Percentiles rank a stretch among this genome's conserved stretches.
Evolutionary conservation across 2,329 filamentous ascomycete species (phyloP).

Genomic region (Pestalotiopsis fici): DNA sequence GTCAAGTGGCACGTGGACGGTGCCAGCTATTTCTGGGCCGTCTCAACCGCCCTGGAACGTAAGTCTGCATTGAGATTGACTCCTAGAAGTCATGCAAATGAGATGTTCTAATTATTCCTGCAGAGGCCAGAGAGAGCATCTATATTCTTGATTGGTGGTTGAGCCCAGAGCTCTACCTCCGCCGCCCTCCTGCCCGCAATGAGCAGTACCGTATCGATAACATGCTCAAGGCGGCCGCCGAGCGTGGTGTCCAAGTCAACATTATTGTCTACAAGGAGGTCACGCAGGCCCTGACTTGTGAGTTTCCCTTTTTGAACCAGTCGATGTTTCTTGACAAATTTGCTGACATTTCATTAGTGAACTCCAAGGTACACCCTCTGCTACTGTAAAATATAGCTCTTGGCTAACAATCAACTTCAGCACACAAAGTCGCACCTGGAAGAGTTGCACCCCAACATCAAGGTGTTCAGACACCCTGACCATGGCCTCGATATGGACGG

Average conservation of each 20-base stretch:
- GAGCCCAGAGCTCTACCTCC: conserved; percentile 83
- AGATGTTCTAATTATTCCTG: conserved; percentile 10
- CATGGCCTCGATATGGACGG: conserved; percentile 76
- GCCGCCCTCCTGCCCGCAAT: conserved; percentile 78
- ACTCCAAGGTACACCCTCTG: conserved; percentile 41
- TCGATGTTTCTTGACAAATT: conserved; percentile 9
- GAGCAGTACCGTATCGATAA: conserved; percentile 82
- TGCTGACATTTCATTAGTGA: conserved; percentile 27
- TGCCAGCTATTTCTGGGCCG: conserved; percentile 82
- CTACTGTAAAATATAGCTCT: background rate
- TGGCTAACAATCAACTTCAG: conserved; percentile 26
- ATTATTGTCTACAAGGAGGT: conserved; percentile 94
- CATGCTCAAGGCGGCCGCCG: conserved; percentile 78
- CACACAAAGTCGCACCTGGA: conserved; percentile 84
- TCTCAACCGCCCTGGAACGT: conserved; percentile 75
- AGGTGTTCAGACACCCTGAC: conserved; percentile 88
- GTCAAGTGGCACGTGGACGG: conserved; percentile 90
- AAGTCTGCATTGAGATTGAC: conserved; percentile 16
- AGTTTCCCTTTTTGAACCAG: conserved; percentile 46
- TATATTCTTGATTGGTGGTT: conserved; percentile 93
- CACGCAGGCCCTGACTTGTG: conserved; percentile 75
- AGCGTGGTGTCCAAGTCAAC: conserved; percentile 81
- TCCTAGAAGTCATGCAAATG: too few relatives aligned
- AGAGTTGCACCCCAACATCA: conserved; percentile 77
- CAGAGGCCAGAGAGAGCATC: conserved; percentile 72